A percentile compares a stretch with the other conserved stretches of the same genome.
Evolutionary conservation across 805 yeast genomes (phyloP).

Genomic region (Helenozyma rhizophorensis): DNA sequence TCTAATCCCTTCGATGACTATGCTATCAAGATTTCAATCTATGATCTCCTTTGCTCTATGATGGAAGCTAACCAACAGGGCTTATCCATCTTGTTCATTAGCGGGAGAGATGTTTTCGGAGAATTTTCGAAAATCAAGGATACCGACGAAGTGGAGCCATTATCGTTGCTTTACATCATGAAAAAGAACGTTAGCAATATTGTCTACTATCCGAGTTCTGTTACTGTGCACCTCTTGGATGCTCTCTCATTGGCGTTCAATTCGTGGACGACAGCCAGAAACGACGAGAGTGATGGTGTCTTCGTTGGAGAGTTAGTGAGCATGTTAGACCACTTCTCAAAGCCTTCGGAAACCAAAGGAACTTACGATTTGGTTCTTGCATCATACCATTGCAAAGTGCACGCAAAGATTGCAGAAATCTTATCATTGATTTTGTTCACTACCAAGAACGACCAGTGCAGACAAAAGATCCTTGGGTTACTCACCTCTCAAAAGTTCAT

Average conservation of each 20-base stretch:
- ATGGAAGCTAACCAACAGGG: constrained; percentile 76
- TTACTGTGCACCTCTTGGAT: constrained; percentile 65
- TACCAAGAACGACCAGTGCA: constrained; percentile 40
- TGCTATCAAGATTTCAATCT: constrained; percentile 49
- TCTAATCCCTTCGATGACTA: constrained; percentile 51
- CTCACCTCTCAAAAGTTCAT: constrained; percentile 37
- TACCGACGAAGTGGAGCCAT: constrained; percentile 14
- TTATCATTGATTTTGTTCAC: constrained; percentile 69
- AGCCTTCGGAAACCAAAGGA: constrained; percentile 4
- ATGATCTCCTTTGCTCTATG: constrained; percentile 62
- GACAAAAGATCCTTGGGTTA: constrained; percentile 38
- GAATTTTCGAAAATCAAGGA: constrained; percentile 19
- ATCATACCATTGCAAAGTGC: constrained; percentile 53
- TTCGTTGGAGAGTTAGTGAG: constrained; percentile 41
- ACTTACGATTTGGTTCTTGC: constrained; percentile 3
- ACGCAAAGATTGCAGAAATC: constrained; percentile 70
- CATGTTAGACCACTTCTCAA: constrained; percentile 13
- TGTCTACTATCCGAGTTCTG: constrained; percentile 53
- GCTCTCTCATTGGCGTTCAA: constrained; percentile 72
- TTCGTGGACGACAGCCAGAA: constrained; percentile 67
- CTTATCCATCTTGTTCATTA: constrained; percentile 62
- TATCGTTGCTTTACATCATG: constrained; percentile 51
- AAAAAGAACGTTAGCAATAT: constrained; percentile 52
- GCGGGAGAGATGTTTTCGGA: constrained; percentile 50
- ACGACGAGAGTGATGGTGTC: constrained; percentile 45